Conservation (phyloP, 2,329 filamentous ascomycete species). For the Myriosclerotinia scirpicola region DNA sequence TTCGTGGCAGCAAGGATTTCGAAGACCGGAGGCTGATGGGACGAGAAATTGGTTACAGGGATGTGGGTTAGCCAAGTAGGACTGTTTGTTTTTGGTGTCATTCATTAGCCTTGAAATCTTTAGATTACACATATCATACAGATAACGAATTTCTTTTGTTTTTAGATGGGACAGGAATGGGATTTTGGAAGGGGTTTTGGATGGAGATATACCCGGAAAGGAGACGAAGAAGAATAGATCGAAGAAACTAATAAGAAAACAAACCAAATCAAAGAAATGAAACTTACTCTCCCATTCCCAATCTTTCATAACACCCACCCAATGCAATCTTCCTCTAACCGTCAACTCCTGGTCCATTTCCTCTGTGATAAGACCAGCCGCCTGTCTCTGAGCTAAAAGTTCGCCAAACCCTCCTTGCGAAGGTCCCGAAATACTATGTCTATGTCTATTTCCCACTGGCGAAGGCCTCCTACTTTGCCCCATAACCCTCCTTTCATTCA, state of each 20-base stretch:
- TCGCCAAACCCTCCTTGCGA: slow-evolving; percentile 16
- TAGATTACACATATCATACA: not conserved
- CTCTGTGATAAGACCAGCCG: slow-evolving; percentile 38
- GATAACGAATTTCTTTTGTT: slow-evolving; percentile 12
- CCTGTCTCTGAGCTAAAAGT: slow-evolving; percentile 29
- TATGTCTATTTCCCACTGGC: slow-evolving; percentile 13
- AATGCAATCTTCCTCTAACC: slow-evolving; percentile 65
- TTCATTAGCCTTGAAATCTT: not conserved
- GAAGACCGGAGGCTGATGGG: slow-evolving; percentile 3
- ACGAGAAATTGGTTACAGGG: slow-evolving; percentile 16
- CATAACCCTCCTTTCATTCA: slow-evolving; percentile 34
- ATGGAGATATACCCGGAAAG: not conserved
- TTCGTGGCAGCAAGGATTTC: slow-evolving; percentile 15
- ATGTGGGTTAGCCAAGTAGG: slow-evolving; percentile 20
- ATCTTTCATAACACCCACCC: slow-evolving; percentile 70
- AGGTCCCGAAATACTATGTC: slow-evolving; percentile 26
- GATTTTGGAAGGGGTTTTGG: not conserved
- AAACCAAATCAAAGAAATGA: not conserved
- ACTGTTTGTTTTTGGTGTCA: slow-evolving; percentile 10
- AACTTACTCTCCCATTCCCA: slow-evolving; percentile 70
- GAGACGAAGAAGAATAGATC: not conserved
- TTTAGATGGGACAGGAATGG: not conserved
- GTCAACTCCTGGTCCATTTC: slow-evolving; percentile 59
- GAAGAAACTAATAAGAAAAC: not conserved
- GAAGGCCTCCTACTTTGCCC: not conserved